Evolutionary conservation across 257 asterid genomes (phyloP).

Genomic region (Penstemon eatonii): DNA sequence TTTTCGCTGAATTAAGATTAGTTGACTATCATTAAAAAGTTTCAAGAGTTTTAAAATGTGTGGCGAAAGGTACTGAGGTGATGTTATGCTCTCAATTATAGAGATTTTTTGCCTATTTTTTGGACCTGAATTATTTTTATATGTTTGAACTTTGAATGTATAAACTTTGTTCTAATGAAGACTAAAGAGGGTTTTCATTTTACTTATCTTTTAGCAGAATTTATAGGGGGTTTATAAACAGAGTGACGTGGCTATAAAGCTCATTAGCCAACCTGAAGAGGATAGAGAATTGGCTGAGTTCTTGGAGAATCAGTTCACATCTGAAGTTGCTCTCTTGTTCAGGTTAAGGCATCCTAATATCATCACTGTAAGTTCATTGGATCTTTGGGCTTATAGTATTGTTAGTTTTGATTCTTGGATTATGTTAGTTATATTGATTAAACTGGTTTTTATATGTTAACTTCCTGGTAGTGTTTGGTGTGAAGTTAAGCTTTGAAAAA

Average conservation of each 20-base stretch:
- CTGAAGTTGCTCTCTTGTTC: constrained; percentile 84
- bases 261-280: constrained; percentile 93
- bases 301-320: constrained; percentile 81
- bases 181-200: too few species aligned
- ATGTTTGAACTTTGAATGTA: too few species aligned
- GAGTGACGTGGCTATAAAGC: constrained; percentile 89
- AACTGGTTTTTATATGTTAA: not conserved
- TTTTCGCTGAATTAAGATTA: too few species aligned
- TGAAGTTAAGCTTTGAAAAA: not conserved
- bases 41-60: too few species aligned
- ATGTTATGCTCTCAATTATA: too few species aligned
- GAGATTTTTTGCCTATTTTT: too few species aligned
- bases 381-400: too few species aligned
- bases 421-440: not conserved
- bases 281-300: constrained; percentile 88
- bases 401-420: not conserved
- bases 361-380: constrained; percentile 65
- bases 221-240: constrained; percentile 86
- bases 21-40: too few species aligned
- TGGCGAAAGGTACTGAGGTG: too few species aligned
- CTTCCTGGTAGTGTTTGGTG: not conserved
- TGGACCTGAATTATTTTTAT: too few species aligned
- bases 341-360: constrained; percentile 84
- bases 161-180: too few species aligned
- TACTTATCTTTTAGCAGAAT: too few species aligned